These are phyloP conservation scores for Paramecium bursaria DNA, from an alignment of 73 alveolate species.

Conservation along the genomic window DNA sequence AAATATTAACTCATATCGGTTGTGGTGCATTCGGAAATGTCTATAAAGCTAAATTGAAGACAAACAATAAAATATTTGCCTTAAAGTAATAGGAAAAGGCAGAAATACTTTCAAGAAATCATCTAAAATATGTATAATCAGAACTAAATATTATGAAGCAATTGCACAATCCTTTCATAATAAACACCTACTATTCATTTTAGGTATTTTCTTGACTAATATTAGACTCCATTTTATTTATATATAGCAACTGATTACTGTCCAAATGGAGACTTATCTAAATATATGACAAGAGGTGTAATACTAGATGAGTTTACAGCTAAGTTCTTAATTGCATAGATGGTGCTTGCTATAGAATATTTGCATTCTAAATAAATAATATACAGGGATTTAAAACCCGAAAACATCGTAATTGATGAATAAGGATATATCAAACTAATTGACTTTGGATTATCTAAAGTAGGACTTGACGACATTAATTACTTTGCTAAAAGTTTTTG, in stretches of 20 bases:
- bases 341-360: conserved; percentile 80
- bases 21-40: conserved; percentile 44
- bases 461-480: conserved; percentile 76
- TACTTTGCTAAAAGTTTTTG: conserved; percentile 79
- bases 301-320: conserved; percentile 69
- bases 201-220: neutral
- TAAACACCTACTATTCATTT: neutral
- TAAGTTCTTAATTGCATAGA: conserved; percentile 75
- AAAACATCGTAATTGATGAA: conserved; percentile 74
- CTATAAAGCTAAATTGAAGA: neutral
- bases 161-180: conserved; percentile 42
- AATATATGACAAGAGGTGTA: conserved; percentile 64
- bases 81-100: conserved; percentile 39
- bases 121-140: neutral
- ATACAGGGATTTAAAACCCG: conserved; percentile 84
- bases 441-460: conserved; percentile 88
- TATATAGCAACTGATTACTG: conserved; percentile 78
- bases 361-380: conserved; percentile 78
- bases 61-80: neutral
- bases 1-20: neutral
- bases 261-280: conserved; percentile 78
- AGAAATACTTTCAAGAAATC: neutral
- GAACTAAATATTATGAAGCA: conserved; percentile 15
- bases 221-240: conserved; percentile 59
- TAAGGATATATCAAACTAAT: conserved; percentile 81